phyloP scores from a whole-genome alignment of 768 basidiomycete genomes.

The Suillus tomentosus region DNA sequence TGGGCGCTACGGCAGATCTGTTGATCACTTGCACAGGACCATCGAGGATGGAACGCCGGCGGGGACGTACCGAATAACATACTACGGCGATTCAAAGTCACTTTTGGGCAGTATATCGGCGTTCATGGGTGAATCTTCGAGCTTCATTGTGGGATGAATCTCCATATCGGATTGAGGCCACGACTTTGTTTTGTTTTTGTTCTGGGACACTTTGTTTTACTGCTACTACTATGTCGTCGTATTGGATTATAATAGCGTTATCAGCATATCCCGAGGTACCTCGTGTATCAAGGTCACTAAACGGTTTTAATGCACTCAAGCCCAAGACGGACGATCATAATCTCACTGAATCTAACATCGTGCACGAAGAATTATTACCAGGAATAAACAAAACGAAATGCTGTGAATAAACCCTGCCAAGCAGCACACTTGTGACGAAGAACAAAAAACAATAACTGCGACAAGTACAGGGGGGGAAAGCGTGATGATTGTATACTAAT shows the following conservation, averaged over 20 bases:
- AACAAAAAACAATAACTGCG: neutral
- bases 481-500: neutral
- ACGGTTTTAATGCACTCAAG: neutral
- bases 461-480: neutral
- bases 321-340: neutral
- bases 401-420: neutral
- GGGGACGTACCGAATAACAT: constrained; percentile 70
- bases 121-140: constrained; percentile 63
- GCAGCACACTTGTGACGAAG: neutral
- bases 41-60: constrained; percentile 66
- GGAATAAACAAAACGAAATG: neutral
- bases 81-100: constrained; percentile 78
- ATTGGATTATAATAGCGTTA: neutral
- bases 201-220: neutral
- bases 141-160: constrained; percentile 51
- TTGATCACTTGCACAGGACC: constrained; percentile 42
- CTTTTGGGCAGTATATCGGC: constrained; percentile 61
- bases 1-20: too few species aligned
- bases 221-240: neutral
- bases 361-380: neutral
- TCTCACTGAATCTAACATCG: neutral
- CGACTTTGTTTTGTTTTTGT: neutral
- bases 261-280: neutral
- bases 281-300: too few species aligned
- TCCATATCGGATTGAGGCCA: neutral